Evolutionary conservation across 495 filamentous ascomycete genomes (phyloP), one percentile per base, ranked within the genome.

Genomic region (Xylona heveae): DNA sequence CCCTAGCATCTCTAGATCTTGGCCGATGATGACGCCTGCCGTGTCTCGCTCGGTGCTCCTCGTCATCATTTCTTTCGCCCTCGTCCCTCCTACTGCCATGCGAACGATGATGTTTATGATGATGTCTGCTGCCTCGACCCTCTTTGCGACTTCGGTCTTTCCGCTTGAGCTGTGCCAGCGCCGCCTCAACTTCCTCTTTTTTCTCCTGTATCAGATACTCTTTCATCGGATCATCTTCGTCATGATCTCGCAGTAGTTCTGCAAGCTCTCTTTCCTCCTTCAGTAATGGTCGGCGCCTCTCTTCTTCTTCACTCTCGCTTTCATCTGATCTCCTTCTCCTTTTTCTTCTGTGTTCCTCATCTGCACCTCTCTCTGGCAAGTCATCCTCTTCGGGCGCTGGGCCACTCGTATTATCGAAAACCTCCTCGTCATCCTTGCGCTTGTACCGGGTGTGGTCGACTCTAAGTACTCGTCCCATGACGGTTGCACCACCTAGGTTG

Each of bases 151-250:
- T n/a, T n/a, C n/a, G n/a, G n/a, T n/a, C n/a, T n/a, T n/a, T n/a
- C n/a, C n/a, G n/a, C n/a, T n/a, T n/a, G n/a, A n/a, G n/a, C n/a
- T n/a, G n/a, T n/a, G n/a, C n/a, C 41, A 79, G 44, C 1, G 81
- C 83, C 30, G 55, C 61, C 21, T 72, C 67, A 21, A 91, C 68
- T 49, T 93, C 80, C 40, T 82, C 77, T 45, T 74, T 78, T 64
- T 93, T 93, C 55, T 88, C 75, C 27, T 81, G 59, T 16, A 94
- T 64, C 30, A 93, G 50, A 46, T 78, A 90, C 31, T 69, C 68
- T 54, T 93, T 95, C 88, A 95, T 94, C 2, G 88, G 85, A 54
- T 97, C 85, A 42, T 94, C 88, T 15, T 94, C 84, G 40, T 94
- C 85, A 40, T 90, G 75, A 13, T 82, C 70, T 37, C 61, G 52